Percentiles rank a stretch among this genome's conserved stretches.
phyloP scores from a whole-genome alignment of 106 monocot species.

The Acorus calamus region DNA sequence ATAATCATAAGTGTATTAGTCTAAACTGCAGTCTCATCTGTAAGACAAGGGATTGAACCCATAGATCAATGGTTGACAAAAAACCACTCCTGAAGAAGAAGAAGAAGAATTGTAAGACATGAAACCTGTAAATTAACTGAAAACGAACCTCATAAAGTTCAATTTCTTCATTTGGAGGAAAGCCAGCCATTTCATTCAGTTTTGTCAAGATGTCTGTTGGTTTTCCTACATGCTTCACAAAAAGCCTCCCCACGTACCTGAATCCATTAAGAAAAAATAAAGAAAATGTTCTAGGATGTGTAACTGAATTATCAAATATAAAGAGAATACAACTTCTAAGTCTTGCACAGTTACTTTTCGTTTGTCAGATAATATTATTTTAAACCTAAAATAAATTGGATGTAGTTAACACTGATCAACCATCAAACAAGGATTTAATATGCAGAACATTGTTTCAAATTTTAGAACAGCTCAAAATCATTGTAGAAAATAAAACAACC shows the following conservation, averaged over 20 bases:
- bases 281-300: background rate
- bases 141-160: conserved; percentile 78
- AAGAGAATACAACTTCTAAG: background rate
- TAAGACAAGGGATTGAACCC: no score
- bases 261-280: background rate
- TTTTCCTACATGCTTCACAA: conserved; percentile 75
- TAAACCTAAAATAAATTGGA: no score
- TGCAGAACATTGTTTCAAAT: no score
- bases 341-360: no score
- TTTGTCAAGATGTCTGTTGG: conserved; percentile 73
- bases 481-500: no score
- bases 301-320: background rate
- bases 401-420: no score
- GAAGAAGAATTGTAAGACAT: background rate
- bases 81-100: no score
- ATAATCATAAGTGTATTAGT: background rate
- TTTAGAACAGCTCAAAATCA: no score
- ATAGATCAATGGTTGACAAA: no score
- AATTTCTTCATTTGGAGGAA: conserved; percentile 69
- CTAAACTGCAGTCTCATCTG: no score
- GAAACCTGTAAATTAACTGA: background rate
- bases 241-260: conserved; percentile 78
- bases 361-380: no score
- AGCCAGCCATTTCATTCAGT: conserved; percentile 93
- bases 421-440: no score